Evolutionary conservation across 1,284 basidiomycete genomes (phyloP).

Genomic region (Ceratobasidium sp.): DNA sequence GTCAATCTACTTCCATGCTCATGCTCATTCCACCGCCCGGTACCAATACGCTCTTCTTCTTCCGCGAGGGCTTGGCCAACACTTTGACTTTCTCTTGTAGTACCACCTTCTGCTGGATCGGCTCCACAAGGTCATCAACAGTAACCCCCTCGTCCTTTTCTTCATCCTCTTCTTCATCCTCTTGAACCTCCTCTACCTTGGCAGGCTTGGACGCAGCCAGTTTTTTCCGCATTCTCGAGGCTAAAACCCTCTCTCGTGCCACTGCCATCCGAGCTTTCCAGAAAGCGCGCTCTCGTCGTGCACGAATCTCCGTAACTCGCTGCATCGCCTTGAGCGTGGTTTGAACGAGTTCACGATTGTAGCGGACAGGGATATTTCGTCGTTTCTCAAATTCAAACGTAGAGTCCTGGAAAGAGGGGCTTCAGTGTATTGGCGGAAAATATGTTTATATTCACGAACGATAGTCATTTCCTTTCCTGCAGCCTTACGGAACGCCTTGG

Average conservation of each 20-base stretch:
- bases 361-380: constrained; percentile 96
- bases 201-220: constrained; percentile 65
- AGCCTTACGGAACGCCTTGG: constrained; percentile 98
- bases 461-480: constrained; percentile 99
- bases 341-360: constrained; percentile 92
- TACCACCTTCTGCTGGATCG: constrained; percentile 49
- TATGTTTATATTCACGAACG: constrained; percentile 60
- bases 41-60: constrained; percentile 68
- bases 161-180: constrained; percentile 43
- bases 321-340: constrained; percentile 99
- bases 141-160: constrained; percentile 47
- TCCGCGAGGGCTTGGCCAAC: constrained; percentile 61
- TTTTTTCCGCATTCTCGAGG: constrained; percentile 59
- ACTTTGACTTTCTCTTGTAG: constrained; percentile 83
- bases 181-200: constrained; percentile 60
- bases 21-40: constrained; percentile 78
- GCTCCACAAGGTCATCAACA: constrained; percentile 50
- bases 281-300: constrained; percentile 93
- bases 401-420: constrained; percentile 74
- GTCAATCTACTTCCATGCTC: constrained; percentile 67
- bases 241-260: constrained; percentile 72
- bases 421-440: constrained; percentile 11
- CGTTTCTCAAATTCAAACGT: constrained; percentile 99
- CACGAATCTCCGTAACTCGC: constrained; percentile 91
- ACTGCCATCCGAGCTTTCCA: constrained; percentile 92